These are phyloP conservation scores for Suhomyces coccinellae DNA, from an alignment of 1,139 yeast species.

Conservation along the genomic window DNA sequence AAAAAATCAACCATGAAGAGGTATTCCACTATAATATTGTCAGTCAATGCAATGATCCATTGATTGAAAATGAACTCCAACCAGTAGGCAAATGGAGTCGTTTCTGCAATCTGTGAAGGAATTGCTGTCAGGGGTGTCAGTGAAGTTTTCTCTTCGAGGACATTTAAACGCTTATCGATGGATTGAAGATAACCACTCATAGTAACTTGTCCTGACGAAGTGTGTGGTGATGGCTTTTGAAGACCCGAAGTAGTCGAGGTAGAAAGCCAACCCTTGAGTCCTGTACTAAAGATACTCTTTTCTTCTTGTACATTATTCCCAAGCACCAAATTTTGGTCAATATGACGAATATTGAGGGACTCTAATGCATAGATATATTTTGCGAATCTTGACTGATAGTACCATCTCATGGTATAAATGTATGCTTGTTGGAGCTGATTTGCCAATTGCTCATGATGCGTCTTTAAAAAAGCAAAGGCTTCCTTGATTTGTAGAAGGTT, in stretches of 20 bases:
- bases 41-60: conserved; percentile 70
- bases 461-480: conserved; percentile 55
- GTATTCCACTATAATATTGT: conserved; percentile 78
- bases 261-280: conserved; percentile 32
- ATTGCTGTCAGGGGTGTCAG: conserved; percentile 61
- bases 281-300: conserved; percentile 27
- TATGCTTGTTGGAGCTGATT: conserved; percentile 79
- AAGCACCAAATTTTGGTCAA: conserved; percentile 54
- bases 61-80: conserved; percentile 74
- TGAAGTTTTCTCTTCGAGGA: conserved; percentile 31
- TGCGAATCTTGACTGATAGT: conserved; percentile 75
- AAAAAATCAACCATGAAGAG: conserved; percentile 74
- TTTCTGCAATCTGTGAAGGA: conserved; percentile 84
- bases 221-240: conserved; percentile 9
- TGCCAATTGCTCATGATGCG: conserved; percentile 64
- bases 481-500: conserved; percentile 62
- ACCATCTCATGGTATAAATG: conserved; percentile 89
- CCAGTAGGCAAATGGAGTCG: conserved; percentile 64
- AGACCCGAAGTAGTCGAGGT: conserved; percentile 6
- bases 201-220: conserved; percentile 18
- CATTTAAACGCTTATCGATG: conserved; percentile 54
- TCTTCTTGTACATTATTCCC: conserved; percentile 41
- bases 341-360: conserved; percentile 52
- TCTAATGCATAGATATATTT: conserved; percentile 78
- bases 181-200: conserved; percentile 54